These are phyloP conservation scores for Backusella australiensis DNA, from an alignment of 192 early-diverging fungal genomes.

Conservation along the genomic window DNA sequence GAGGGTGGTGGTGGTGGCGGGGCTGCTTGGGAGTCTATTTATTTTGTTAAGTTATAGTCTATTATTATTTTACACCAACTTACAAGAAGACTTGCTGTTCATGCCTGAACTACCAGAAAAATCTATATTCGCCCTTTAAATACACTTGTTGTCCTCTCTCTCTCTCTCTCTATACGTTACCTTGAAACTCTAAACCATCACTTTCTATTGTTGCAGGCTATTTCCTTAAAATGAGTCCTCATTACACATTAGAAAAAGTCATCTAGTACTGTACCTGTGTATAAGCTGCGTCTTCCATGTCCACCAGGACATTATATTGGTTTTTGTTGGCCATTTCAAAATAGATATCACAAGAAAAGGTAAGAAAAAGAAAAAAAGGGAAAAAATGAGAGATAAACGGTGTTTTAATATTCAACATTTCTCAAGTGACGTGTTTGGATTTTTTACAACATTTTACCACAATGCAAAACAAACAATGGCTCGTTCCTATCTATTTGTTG, in stretches of 20 bases:
- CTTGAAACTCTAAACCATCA: constrained; percentile 48
- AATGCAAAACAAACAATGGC: neutral
- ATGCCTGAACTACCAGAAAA: constrained; percentile 25
- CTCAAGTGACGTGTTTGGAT: constrained; percentile 9
- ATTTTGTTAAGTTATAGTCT: neutral
- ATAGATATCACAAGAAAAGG: neutral
- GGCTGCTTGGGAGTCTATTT: neutral
- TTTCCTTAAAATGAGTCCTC: neutral
- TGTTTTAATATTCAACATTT: constrained; percentile 1
- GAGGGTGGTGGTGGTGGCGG: constrained; percentile 4
- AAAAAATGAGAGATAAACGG: neutral
- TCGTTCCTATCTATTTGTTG: neutral
- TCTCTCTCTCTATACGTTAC: constrained; percentile 7
- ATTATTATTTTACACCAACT: neutral
- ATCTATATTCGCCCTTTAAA: neutral
- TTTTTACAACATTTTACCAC: neutral
- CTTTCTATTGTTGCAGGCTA: constrained; percentile 39
- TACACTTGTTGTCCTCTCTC: neutral
- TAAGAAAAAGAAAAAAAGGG: neutral
- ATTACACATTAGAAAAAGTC: neutral
- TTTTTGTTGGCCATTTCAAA: constrained; percentile 36
- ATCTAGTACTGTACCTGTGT: constrained; percentile 14
- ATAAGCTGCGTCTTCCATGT: constrained; percentile 42
- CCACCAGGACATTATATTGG: constrained; percentile 47
- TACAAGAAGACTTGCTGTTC: constrained; percentile 21